Evolutionary conservation across 2,329 filamentous ascomycete genomes (phyloP).

Genomic region (Aureobasidium sp.): DNA sequence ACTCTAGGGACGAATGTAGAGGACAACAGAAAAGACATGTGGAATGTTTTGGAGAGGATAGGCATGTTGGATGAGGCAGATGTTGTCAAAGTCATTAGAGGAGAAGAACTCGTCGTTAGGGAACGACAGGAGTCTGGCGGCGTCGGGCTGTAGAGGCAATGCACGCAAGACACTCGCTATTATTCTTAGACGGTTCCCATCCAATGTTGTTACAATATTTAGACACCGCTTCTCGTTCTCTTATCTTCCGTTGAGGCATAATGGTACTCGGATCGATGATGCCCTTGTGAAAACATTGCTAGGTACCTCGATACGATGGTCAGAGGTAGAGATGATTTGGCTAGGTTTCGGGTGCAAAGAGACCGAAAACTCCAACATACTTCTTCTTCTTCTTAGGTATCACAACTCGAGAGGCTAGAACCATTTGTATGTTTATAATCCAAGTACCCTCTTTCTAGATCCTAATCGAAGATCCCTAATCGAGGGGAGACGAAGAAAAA

Average conservation of each 20-base stretch:
- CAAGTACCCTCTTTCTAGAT: too few species aligned
- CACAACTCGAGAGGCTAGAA: too few species aligned
- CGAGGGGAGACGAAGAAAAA: too few species aligned
- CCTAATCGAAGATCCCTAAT: too few species aligned
- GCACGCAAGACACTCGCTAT: background rate
- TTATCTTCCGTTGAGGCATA: background rate
- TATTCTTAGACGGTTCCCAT: background rate
- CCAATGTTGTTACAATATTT: background rate
- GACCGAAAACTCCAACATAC: too few species aligned
- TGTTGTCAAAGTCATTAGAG: background rate
- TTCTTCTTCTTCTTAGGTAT: too few species aligned
- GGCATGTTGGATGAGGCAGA: background rate
- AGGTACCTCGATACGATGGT: too few species aligned
- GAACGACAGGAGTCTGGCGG: slow-evolving; percentile 3
- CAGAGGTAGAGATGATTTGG: too few species aligned
- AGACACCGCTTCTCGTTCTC: background rate
- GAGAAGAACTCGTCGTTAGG: background rate
- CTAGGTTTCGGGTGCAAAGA: too few species aligned
- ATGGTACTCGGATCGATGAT: background rate
- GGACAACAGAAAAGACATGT: background rate
- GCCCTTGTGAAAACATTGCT: too few species aligned
- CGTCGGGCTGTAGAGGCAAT: background rate
- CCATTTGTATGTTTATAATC: too few species aligned
- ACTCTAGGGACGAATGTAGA: background rate
- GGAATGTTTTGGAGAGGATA: background rate